Base-by-base conservation (phyloP, 306 rosid species). In the Cucurbita ficifolia region DNA sequence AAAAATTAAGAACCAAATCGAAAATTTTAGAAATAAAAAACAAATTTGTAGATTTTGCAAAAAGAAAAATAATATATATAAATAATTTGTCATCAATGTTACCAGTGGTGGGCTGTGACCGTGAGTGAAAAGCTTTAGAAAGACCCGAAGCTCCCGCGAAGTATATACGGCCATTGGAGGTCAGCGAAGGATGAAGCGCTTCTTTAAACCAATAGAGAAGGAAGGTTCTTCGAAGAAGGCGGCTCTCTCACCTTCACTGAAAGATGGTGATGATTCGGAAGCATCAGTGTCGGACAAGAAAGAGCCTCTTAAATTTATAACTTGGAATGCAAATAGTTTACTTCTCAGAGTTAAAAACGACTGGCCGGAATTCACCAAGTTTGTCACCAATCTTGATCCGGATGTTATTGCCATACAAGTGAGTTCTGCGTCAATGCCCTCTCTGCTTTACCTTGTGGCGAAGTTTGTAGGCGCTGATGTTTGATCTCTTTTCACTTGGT, bases 301-400 rank as follows among this genome's bases (percentile, higher is more conserved):
- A 70, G 97, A 89, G 64, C 98, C 98, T 0, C 79, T 84, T 60
- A 94, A 91, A 83, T 89, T 94, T 76, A 0, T 94, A 72, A 90
- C 92, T n/a, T 94, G 98, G 98, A 94, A 94, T 80, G 97, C 98
- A 9, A 94, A 94, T 75, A 94, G 97, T 65, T 86, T 94, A 79
- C 83, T 87, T 64, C 95, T 94, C 61, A 88, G 97, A 17, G 82
- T 94, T 4, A 90, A 94, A 84, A 94, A 90, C 86, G 80, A 87
- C 70, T 90, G 85, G 91, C 80, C 92, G 18, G 87, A 87, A 63
- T 82, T 94, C 82, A 76, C 86, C 62, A 84, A 84, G 33, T 77
- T 90, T 75, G 38, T 94, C 64, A 38, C 87, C 69, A 78, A 80
- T 49, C 82, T 86, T 77, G 97, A 94, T 56, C 97, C 98, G 33